phyloP scores from a whole-genome alignment of 768 basidiomycete species.

The Agrocybe pediades region DNA sequence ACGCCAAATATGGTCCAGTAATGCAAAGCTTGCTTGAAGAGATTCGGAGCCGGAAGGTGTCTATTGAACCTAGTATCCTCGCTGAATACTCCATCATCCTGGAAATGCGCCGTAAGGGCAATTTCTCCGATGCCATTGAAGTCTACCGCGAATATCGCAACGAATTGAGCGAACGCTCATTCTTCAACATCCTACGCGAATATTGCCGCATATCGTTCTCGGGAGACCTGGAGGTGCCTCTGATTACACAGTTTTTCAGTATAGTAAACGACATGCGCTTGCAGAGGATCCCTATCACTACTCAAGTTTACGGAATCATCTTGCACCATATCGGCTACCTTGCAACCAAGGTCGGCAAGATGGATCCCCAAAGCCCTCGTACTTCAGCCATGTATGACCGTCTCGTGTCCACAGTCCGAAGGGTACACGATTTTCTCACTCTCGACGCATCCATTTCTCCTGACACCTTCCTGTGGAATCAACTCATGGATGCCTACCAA shows the following conservation, averaged over 20 bases:
- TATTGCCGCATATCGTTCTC: slow-evolving; percentile 62
- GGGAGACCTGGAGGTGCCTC: slow-evolving; percentile 38
- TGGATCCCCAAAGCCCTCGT: slow-evolving; percentile 4
- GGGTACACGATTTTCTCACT: slow-evolving; percentile 75
- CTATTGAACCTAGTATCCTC: slow-evolving; percentile 42
- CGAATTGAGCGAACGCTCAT: slow-evolving; percentile 59
- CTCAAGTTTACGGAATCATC: slow-evolving; percentile 68
- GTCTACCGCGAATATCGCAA: slow-evolving; percentile 51
- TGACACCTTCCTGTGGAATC: slow-evolving; percentile 72
- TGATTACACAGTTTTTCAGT: slow-evolving; percentile 64
- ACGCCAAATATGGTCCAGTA: slow-evolving; percentile 48
- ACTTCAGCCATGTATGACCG: slow-evolving; percentile 20
- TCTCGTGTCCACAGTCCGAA: slow-evolving; percentile 53
- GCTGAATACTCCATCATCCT: slow-evolving; percentile 59
- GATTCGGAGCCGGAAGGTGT: slow-evolving; percentile 57
- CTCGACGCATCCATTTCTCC: slow-evolving; percentile 78
- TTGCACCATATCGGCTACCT: slow-evolving; percentile 54
- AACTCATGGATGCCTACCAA: slow-evolving; percentile 88
- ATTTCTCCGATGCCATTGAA: slow-evolving; percentile 59
- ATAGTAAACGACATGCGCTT: slow-evolving; percentile 82
- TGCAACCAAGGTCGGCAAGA: slow-evolving; percentile 33
- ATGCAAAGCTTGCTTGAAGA: slow-evolving; percentile 60
- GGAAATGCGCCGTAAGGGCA: slow-evolving; percentile 63
- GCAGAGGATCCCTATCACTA: slow-evolving; percentile 57
- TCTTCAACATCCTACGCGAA: slow-evolving; percentile 60